Evolutionary conservation across 2,329 filamentous ascomycete species (phyloP), one percentile per base, ranked within the genome.

Genomic region (Alternaria sp.): DNA sequence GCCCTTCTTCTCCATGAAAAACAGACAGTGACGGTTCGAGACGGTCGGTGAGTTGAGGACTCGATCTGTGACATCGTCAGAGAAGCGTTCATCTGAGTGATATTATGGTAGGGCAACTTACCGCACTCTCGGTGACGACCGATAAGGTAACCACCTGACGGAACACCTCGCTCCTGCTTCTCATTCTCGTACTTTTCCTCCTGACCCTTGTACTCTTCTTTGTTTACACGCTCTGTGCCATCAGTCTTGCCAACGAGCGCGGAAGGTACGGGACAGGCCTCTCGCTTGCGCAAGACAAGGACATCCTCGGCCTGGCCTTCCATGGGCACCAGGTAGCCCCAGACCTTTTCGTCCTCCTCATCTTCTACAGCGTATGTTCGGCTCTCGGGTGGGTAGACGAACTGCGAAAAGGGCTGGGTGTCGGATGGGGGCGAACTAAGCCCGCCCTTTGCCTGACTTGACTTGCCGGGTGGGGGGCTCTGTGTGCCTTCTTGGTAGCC

Each of bases 71-170:
- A 6, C 22, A 51, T 30, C 3, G 47, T 74, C 47, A 61, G 55
- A 47, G 14, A 43, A 51, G 39, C 20, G 9, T 46, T 64, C 54
- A 75, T 9, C 34, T 1, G 12, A 16, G 16, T 24, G 7, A 9
- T 11, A 38, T 24, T 8, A 2, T 44, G 24, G 24, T 22, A 14
- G 4, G 34, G 38, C 49, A 53, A 84, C 91, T 75, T 85, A 94
- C 91, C 93, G 78, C 95, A 98, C 80, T 99, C 95, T 3, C 91
- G 90, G 81, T 99, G 95, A 66, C 95, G 87, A 38, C 95, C 95
- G 64, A 99, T 91, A 55, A 99, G 81, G 76, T 96, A 99, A 30
- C 95, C 95, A 41, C 91, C 90, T 0, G 93, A 89, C 14, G 90
- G 85, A 20, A 88, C 81, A 7, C 85, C 77, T 22, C 73, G 57